A percentile compares a stretch with the other conserved stretches of the same genome.
These are phyloP conservation scores for Rhizopogon roseolus DNA, from an alignment of 768 basidiomycete species.

Conservation along the genomic window DNA sequence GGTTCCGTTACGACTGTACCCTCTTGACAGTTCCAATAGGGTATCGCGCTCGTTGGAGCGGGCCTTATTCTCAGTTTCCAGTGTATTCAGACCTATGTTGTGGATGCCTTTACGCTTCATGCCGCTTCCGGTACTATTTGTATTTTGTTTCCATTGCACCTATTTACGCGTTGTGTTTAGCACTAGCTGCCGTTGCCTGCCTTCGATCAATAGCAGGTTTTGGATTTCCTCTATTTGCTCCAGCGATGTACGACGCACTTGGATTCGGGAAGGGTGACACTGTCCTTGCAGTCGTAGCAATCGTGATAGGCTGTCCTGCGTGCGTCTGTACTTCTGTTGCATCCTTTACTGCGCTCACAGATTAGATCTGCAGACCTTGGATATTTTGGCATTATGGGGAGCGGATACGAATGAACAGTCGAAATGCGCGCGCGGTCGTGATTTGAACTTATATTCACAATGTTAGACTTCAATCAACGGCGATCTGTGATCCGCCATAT, in stretches of 20 bases:
- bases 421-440: constrained; percentile 29
- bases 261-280: constrained; percentile 72
- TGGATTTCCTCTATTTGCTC: constrained; percentile 73
- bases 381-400: constrained; percentile 43
- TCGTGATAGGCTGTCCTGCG: constrained; percentile 58
- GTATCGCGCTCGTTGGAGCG: constrained; percentile 51
- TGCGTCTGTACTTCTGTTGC: constrained; percentile 7
- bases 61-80: constrained; percentile 61
- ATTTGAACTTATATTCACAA: neutral
- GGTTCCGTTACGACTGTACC: neutral
- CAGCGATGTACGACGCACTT: constrained; percentile 57
- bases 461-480: too few relatives aligned
- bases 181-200: constrained; percentile 60
- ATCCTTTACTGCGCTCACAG: neutral
- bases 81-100: constrained; percentile 60
- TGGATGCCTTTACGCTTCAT: constrained; percentile 63
- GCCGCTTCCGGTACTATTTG: constrained; percentile 54
- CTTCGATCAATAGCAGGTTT: constrained; percentile 68
- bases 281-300: constrained; percentile 52
- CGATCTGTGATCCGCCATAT: too few relatives aligned
- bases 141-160: neutral
- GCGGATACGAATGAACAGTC: constrained; percentile 45
- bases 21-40: constrained; percentile 30
- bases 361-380: constrained; percentile 30
- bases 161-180: constrained; percentile 25